Conservation (phyloP, 2,329 filamentous ascomycete species). For the Ascosphaera aggregata region DNA sequence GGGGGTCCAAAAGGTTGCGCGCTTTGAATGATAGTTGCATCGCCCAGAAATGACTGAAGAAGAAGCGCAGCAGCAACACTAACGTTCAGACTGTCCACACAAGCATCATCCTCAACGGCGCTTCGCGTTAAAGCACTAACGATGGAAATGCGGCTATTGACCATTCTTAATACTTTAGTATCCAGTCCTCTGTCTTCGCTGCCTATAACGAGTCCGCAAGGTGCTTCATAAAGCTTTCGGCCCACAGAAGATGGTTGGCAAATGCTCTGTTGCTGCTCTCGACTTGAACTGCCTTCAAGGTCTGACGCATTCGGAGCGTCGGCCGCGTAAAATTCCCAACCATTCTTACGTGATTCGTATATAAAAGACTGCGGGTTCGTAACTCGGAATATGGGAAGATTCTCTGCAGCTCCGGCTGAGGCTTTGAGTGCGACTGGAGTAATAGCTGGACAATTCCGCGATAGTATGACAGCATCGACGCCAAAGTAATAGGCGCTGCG, state of each 20-base stretch:
- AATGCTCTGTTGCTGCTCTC: no score
- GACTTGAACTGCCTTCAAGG: no score
- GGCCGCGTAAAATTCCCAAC: conserved; percentile 70
- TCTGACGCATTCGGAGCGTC: no score
- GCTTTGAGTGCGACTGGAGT: conserved; percentile 65
- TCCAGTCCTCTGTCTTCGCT: conserved; percentile 56
- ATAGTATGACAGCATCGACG: conserved; percentile 58
- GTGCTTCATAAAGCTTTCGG: conserved; percentile 28
- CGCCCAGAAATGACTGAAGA: conserved; percentile 17
- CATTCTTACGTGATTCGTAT: conserved; percentile 37
- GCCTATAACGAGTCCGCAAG: conserved; percentile 62
- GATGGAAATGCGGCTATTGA: conserved; percentile 43
- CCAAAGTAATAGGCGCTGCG: conserved; percentile 82
- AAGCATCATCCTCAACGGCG: conserved; percentile 17
- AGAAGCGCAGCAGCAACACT: conserved; percentile 67
- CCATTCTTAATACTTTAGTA: conserved; percentile 37
- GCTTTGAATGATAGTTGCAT: conserved; percentile 8
- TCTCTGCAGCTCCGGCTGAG: conserved; percentile 68
- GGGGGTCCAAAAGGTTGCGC: not conserved
- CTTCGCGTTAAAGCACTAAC: conserved; percentile 22
- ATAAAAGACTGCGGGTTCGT: conserved; percentile 47
- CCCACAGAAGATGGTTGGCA: not conserved
- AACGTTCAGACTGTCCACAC: conserved; percentile 81
- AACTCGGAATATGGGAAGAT: conserved; percentile 48
- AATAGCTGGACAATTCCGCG: conserved; percentile 49